These are phyloP conservation scores for Rhytidiadelphus loreus DNA, from an alignment of 225 moss, liverwort and hornwort species.

Conservation along the genomic window DNA sequence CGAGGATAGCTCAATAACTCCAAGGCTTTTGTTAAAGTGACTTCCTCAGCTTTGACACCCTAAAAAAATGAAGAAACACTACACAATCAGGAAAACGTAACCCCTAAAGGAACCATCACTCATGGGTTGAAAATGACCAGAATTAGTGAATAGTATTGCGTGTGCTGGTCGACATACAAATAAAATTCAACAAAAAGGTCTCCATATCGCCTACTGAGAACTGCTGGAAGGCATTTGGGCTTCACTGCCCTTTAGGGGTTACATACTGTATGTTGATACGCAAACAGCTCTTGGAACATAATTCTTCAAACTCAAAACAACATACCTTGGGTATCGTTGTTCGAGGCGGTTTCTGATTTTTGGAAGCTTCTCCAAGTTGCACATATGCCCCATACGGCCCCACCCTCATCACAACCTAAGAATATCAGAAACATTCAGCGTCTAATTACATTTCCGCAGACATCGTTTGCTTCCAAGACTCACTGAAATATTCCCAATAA, in stretches of 20 bases:
- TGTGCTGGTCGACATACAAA: background rate
- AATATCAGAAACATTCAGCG: background rate
- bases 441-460: background rate
- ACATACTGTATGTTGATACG: background rate
- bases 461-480: background rate
- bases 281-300: background rate
- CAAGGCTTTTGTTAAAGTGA: slow-evolving; percentile 34
- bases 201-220: background rate
- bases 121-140: background rate
- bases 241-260: background rate
- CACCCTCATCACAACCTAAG: slow-evolving; percentile 51
- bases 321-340: slow-evolving; percentile 72
- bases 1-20: slow-evolving; percentile 50
- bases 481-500: background rate
- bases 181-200: background rate
- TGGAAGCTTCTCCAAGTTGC: slow-evolving; percentile 65
- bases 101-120: background rate
- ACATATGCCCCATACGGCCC: slow-evolving; percentile 88
- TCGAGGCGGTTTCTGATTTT: slow-evolving; percentile 67
- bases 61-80: background rate
- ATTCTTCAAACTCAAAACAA: background rate
- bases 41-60: slow-evolving; percentile 33
- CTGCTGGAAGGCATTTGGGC: background rate
- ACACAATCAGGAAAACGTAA: background rate
- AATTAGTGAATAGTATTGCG: background rate